Evolutionary conservation across 148 eudicot species (phyloP).

Genomic region (Tetragonia tetragonoides): DNA sequence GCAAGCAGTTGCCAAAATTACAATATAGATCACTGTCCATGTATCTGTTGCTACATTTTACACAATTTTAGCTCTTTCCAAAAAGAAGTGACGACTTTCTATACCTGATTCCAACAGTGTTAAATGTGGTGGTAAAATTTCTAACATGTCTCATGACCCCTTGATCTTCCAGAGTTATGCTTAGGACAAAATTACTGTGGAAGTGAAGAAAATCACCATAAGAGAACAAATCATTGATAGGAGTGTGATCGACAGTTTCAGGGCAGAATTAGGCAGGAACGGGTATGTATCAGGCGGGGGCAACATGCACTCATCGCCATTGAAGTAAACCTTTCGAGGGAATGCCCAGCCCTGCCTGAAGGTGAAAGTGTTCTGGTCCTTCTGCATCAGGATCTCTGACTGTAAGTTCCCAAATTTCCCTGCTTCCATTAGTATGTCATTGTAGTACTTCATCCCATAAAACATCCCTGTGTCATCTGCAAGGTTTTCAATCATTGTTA

Average conservation of each 20-base stretch:
- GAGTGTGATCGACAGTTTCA: slow-evolving; percentile 9
- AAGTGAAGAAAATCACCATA: slow-evolving; percentile 8
- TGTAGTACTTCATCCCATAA: slow-evolving; percentile 74
- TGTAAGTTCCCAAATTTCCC: slow-evolving; percentile 75
- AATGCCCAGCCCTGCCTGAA: slow-evolving; percentile 84
- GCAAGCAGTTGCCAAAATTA: neutral
- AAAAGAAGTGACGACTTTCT: slow-evolving; percentile 15
- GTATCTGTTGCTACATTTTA: slow-evolving; percentile 14
- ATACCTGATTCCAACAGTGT: neutral
- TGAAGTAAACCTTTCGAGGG: slow-evolving; percentile 78
- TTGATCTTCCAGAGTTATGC: neutral
- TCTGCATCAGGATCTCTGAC: slow-evolving; percentile 69
- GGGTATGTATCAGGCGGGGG: slow-evolving; percentile 78
- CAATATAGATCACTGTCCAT: neutral
- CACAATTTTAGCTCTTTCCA: neutral
- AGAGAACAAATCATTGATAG: slow-evolving; percentile 5
- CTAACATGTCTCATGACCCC: neutral
- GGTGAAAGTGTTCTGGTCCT: slow-evolving; percentile 64
- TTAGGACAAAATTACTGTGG: slow-evolving; percentile 4
- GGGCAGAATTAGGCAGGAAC: slow-evolving; percentile 52
- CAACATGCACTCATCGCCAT: slow-evolving; percentile 77
- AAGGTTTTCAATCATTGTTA: slow-evolving; percentile 10
- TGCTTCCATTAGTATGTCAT: slow-evolving; percentile 75
- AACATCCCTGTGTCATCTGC: slow-evolving; percentile 94
- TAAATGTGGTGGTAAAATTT: neutral